phyloP scores from a whole-genome alignment of 2,329 filamentous ascomycete species.

The Ophiocordyceps sinensis region DNA sequence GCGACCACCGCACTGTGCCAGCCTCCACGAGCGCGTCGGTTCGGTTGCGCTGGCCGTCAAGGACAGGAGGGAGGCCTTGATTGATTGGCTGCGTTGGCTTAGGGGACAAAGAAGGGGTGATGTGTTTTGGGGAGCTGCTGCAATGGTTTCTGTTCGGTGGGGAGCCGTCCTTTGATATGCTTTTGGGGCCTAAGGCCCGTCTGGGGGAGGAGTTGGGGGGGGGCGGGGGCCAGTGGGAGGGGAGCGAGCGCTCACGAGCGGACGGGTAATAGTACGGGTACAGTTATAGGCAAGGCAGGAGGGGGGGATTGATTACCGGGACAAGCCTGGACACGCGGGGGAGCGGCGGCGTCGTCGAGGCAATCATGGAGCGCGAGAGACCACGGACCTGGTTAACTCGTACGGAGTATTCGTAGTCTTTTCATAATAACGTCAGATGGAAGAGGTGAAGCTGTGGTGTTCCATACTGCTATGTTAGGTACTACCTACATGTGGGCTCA shows the following conservation, averaged over 20 bases:
- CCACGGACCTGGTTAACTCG: no score
- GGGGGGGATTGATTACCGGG: neutral
- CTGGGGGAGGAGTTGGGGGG: neutral
- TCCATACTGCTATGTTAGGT: no score
- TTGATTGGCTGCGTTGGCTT: neutral
- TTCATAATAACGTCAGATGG: no score
- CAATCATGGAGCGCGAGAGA: no score
- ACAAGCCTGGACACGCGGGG: neutral
- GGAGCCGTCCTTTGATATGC: slow-evolving; percentile 2
- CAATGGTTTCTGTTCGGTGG: slow-evolving; percentile 1
- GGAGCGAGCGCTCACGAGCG: neutral
- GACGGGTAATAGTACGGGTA: neutral
- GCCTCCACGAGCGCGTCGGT: slow-evolving; percentile 1
- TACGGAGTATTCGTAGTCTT: no score
- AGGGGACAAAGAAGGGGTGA: neutral
- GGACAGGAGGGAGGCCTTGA: neutral
- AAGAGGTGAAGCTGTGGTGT: no score
- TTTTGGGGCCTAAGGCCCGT: slow-evolving; percentile 1
- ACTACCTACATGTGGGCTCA: no score
- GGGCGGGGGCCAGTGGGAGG: neutral
- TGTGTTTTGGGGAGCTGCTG: neutral
- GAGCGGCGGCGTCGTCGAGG: neutral
- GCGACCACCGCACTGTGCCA: slow-evolving; percentile 5
- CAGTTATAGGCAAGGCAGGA: neutral
- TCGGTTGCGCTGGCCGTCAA: neutral